Conservation (phyloP, 2,329 filamentous ascomycete species). For the Geosmithia flava region DNA sequence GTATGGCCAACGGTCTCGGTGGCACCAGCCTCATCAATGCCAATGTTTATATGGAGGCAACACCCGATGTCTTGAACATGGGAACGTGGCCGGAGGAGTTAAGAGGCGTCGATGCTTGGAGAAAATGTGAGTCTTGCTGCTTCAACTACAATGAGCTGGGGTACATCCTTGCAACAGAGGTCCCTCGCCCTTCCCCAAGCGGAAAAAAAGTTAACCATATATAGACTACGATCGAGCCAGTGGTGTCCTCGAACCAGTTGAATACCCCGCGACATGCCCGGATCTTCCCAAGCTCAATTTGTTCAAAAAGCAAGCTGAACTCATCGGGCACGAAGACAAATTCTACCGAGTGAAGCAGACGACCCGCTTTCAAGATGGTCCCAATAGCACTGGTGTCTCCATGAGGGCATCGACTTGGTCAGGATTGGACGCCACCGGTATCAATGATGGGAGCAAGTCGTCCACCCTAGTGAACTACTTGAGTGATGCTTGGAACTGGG, state of each 20-base stretch:
- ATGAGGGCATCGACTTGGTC: conserved; percentile 48
- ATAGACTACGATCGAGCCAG: conserved; percentile 44
- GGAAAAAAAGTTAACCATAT: neutral
- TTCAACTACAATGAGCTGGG: neutral
- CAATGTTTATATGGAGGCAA: conserved; percentile 52
- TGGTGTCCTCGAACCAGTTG: conserved; percentile 42
- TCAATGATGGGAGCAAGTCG: conserved; percentile 58
- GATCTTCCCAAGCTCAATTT: conserved; percentile 43
- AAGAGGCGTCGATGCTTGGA: conserved; percentile 27
- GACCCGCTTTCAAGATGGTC: conserved; percentile 47
- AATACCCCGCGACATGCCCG: conserved; percentile 46
- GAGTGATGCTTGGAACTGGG: conserved; percentile 60
- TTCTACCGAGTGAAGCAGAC: conserved; percentile 48
- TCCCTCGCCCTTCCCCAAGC: neutral
- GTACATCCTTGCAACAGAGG: too few species aligned
- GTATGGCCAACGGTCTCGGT: conserved; percentile 50
- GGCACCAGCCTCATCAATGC: conserved; percentile 56
- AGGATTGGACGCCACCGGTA: conserved; percentile 49
- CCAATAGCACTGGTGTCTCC: conserved; percentile 50
- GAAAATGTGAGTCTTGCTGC: conserved; percentile 28
- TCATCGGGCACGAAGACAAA: conserved; percentile 34
- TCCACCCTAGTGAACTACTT: conserved; percentile 55
- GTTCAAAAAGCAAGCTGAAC: conserved; percentile 42
- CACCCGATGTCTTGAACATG: conserved; percentile 38
- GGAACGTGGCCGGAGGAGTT: conserved; percentile 48